These are phyloP conservation scores for Oleoguttula mirabilis DNA, from an alignment of 495 filamentous ascomycete genomes.

Conservation along the genomic window DNA sequence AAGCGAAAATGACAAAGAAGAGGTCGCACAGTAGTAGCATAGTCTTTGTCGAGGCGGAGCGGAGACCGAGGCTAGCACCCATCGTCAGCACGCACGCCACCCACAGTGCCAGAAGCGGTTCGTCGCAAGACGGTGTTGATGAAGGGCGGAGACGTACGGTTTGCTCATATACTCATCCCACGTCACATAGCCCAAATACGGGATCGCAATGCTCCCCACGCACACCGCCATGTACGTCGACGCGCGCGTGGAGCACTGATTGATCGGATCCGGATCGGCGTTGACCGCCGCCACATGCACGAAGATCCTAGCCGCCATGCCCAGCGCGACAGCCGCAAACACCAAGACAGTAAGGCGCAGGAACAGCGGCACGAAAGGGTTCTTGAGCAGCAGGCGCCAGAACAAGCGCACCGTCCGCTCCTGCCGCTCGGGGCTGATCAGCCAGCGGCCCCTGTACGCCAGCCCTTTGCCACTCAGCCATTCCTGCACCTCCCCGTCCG, in stretches of 20 bases:
- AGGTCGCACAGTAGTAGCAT: slow-evolving; percentile 80
- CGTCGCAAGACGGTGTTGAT: not conserved
- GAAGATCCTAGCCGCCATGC: slow-evolving; percentile 60
- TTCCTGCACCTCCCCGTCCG: not conserved
- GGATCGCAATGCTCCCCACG: slow-evolving; percentile 75
- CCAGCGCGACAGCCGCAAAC: slow-evolving; percentile 73
- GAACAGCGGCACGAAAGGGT: slow-evolving; percentile 73
- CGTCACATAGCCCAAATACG: slow-evolving; percentile 85
- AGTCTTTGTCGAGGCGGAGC: slow-evolving; percentile 70
- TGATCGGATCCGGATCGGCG: slow-evolving; percentile 27
- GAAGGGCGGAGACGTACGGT: slow-evolving; percentile 33
- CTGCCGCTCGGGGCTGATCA: slow-evolving; percentile 18
- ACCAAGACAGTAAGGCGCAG: slow-evolving; percentile 73
- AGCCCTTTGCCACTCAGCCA: not conserved
- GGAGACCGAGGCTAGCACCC: slow-evolving; percentile 50
- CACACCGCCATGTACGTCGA: slow-evolving; percentile 83
- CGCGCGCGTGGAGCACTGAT: slow-evolving; percentile 43
- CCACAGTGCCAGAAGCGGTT: not conserved
- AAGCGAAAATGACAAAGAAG: slow-evolving; percentile 92
- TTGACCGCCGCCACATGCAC: slow-evolving; percentile 23
- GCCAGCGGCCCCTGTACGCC: slow-evolving; percentile 17
- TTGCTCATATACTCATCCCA: slow-evolving; percentile 94
- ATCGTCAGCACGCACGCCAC: not conserved
- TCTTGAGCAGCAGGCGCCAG: slow-evolving; percentile 29
- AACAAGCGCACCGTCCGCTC: slow-evolving; percentile 15